Percentiles rank a stretch among this genome's conserved stretches.
phyloP scores from a whole-genome alignment of 1,284 basidiomycete species.

The Mycena sp. region DNA sequence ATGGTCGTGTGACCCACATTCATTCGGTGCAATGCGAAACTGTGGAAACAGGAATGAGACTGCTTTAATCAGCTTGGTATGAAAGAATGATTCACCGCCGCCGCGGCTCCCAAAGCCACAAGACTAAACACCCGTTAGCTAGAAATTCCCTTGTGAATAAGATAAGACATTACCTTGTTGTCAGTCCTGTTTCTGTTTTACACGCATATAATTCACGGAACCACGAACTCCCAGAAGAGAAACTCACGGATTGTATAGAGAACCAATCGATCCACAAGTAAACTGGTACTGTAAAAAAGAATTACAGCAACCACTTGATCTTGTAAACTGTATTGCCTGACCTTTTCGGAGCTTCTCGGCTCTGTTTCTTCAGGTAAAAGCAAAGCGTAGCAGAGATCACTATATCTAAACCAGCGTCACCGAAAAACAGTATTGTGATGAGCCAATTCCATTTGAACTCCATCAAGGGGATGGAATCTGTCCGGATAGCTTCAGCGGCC shows the following conservation, averaged over 20 bases:
- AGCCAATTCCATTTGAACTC: conserved; percentile 9
- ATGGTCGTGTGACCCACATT: not conserved
- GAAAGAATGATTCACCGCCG: conserved; percentile 1
- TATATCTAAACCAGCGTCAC: conserved; percentile 20
- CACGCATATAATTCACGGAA: not conserved
- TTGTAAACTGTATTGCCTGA: not conserved
- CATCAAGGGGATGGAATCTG: conserved; percentile 6
- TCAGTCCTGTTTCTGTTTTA: conserved; percentile 19
- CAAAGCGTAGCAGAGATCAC: conserved; percentile 20
- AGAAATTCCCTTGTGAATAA: not conserved
- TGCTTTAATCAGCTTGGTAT: not conserved
- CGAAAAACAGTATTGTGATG: conserved; percentile 19
- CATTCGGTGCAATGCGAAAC: conserved; percentile 20
- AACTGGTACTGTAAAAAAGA: conserved; percentile 6
- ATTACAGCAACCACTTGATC: not conserved
- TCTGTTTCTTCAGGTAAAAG: conserved; percentile 18
- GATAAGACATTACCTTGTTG: conserved; percentile 19
- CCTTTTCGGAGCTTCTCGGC: conserved; percentile 17
- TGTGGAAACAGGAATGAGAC: not conserved
- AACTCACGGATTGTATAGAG: conserved; percentile 24
- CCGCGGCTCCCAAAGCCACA: conserved; percentile 22
- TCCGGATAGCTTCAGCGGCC: conserved; percentile 5
- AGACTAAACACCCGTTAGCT: conserved; percentile 16
- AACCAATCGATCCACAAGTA: conserved; percentile 16
- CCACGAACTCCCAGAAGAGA: not conserved